phyloP scores from a whole-genome alignment of 345 rosid genomes.

The Rhodomyrtus tomentosa region DNA sequence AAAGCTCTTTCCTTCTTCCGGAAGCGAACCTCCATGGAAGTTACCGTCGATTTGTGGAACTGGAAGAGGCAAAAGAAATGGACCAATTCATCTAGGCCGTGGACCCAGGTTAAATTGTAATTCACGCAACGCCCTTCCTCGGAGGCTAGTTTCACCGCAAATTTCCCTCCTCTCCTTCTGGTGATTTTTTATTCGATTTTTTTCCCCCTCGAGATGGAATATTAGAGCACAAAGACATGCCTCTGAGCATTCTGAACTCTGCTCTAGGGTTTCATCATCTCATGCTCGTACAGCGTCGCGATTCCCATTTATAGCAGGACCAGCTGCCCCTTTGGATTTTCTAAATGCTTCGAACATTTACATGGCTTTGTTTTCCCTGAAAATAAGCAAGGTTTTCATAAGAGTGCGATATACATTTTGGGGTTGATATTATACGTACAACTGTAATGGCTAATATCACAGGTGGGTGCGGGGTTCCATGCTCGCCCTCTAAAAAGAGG shows the following conservation, averaged over 20 bases:
- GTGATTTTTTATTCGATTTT: neutral
- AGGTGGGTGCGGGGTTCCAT: no score
- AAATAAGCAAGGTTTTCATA: neutral
- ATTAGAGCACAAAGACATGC: neutral
- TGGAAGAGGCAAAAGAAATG: neutral
- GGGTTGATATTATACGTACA: neutral
- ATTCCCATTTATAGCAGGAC: neutral
- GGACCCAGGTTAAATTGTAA: neutral
- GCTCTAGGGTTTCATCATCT: neutral
- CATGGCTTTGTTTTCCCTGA: neutral
- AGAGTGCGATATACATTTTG: neutral
- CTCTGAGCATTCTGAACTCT: neutral
- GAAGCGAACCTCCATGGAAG: neutral
- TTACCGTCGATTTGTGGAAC: neutral
- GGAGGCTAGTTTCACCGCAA: neutral
- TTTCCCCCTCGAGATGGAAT: neutral
- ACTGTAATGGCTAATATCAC: neutral
- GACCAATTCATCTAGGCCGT: neutral
- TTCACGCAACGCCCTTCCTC: neutral
- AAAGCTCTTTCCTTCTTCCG: neutral
- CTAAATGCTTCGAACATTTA: neutral
- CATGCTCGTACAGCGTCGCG: neutral
- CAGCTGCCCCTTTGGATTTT: neutral
- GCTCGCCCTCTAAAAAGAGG: no score
- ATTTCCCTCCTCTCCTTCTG: neutral